A percentile compares a stretch with the other conserved stretches of the same genome.
These are phyloP conservation scores for Dioszegia hungarica DNA, from an alignment of 768 basidiomycete species.

Conservation along the genomic window DNA sequence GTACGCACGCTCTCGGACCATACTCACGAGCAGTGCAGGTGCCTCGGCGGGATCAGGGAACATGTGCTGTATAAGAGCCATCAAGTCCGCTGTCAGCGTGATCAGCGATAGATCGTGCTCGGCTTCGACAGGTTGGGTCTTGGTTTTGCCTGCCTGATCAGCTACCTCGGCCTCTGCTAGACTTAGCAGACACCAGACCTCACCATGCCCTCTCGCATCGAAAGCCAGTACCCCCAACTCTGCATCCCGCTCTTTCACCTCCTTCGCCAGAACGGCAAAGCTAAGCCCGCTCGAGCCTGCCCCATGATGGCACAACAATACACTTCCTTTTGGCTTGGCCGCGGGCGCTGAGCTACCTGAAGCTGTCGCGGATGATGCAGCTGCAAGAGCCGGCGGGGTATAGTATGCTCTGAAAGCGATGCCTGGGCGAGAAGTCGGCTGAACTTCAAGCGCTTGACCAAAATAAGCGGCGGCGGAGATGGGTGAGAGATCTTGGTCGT, in stretches of 20 bases:
- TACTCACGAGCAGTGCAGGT: constrained; percentile 69
- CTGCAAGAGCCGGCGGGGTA: constrained; percentile 56
- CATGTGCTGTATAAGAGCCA: constrained; percentile 62
- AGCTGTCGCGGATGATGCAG: no score
- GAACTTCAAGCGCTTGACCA: constrained; percentile 69
- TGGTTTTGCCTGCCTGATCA: constrained; percentile 61
- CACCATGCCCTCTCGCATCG: constrained; percentile 51
- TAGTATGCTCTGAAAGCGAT: constrained; percentile 79
- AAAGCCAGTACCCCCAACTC: constrained; percentile 5
- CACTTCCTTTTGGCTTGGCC: constrained; percentile 53
- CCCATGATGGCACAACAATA: constrained; percentile 91
- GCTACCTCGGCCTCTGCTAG: background rate
- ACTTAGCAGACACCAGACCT: constrained; percentile 33
- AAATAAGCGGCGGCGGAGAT: constrained; percentile 76
- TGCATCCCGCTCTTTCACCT: constrained; percentile 8
- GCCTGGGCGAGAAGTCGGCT: constrained; percentile 56
- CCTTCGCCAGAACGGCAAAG: constrained; percentile 74
- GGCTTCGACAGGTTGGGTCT: background rate
- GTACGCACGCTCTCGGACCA: background rate
- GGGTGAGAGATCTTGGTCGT: constrained; percentile 64
- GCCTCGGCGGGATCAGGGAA: constrained; percentile 62
- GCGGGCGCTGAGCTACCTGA: background rate
- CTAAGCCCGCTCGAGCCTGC: constrained; percentile 88
- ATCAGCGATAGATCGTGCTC: constrained; percentile 58
- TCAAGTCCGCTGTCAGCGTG: constrained; percentile 67